Base-by-base conservation (phyloP, 352 stramenopile genomes). In the Pythium pyrilobum region DNA sequence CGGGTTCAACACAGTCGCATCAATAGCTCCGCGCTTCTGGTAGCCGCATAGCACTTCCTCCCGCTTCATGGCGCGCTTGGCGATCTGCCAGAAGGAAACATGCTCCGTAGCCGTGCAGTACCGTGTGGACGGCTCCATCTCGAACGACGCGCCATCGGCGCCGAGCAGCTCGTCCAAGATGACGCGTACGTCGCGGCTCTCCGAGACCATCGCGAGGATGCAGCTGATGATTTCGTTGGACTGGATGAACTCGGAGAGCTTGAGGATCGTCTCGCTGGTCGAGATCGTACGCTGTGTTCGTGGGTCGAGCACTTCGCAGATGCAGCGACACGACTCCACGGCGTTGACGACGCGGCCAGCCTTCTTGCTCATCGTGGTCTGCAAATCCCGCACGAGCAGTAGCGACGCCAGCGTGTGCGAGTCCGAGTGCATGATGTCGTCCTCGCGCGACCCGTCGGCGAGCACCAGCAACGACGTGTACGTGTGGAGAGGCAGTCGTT, bases 391-490 rank as follows among this genome's bases (percentile, higher is more conserved):
- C 52, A 96, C 86, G 11, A 95, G 67, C 13, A 96, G 67, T 21
- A 96, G 56, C 8, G 78, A 90, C 4, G 87, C 85, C 32, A 96
- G 52, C 9, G 86, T 91, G 46, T 91, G 81, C 20, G 81, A 94
- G 52, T 96, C 87, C 0, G 82, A 92, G 18, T 85, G 72, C 76
- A 92, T 89, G 37, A 89, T 91, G 45, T 93, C 85, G 0, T 66
- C 69, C 41, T 93, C 82, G 33, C 72, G 66, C 3, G 71, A 72
- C 33, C 87, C 70, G 34, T 94, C 79, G 0, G 85, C 72, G 27
- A 96, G 49, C 33, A 96, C 92, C 67, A 95, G 84, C 24, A 89
- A 77, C 2, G 79, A 91, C 27, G 85, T 89, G 59, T 94, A 96
- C 9, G 68, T 59, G 15, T 72, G 60, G 41, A 94, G 71, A 0